Conservation (phyloP, 495 filamentous ascomycete species). For the Clohesyomyces aquaticus region DNA sequence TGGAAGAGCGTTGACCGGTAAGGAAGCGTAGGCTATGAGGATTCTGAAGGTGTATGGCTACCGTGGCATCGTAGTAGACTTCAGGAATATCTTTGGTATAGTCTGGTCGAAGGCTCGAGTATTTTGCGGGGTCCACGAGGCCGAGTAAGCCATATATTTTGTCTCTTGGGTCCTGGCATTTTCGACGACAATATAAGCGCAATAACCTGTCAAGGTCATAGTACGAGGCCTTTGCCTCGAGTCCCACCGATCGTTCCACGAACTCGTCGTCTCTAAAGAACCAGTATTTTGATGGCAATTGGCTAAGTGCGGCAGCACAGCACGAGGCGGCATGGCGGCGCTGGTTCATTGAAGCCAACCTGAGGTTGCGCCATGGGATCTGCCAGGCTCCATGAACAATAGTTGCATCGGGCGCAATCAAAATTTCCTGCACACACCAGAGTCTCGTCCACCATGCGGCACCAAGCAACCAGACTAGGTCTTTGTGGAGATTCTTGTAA, state of each 20-base stretch:
- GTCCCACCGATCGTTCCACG: not conserved
- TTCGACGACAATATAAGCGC: not conserved
- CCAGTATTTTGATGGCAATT: not conserved
- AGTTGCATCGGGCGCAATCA: not conserved
- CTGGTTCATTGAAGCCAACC: not conserved
- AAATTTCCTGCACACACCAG: slow-evolving; percentile 3
- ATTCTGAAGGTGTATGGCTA: not conserved
- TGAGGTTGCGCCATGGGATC: not conserved
- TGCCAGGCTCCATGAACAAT: not conserved
- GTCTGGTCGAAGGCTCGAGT: not conserved
- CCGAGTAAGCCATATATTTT: slow-evolving; percentile 7
- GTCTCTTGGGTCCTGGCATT: slow-evolving; percentile 6
- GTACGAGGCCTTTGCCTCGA: not conserved
- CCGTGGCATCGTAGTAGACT: not conserved
- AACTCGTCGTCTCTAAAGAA: not conserved
- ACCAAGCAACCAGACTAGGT: not conserved
- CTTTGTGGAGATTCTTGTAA: not conserved
- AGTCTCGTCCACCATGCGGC: not conserved
- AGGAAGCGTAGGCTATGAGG: not conserved
- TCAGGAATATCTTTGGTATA: not conserved
- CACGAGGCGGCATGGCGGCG: not conserved
- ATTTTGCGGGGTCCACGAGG: not conserved
- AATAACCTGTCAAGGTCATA: not conserved
- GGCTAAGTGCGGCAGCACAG: slow-evolving; percentile 1
- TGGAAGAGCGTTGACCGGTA: not conserved